Percentiles rank a stretch among this genome's conserved stretches.
These are phyloP conservation scores for Zostera marina DNA, from an alignment of 116 monocot species.

Conservation along the genomic window DNA sequence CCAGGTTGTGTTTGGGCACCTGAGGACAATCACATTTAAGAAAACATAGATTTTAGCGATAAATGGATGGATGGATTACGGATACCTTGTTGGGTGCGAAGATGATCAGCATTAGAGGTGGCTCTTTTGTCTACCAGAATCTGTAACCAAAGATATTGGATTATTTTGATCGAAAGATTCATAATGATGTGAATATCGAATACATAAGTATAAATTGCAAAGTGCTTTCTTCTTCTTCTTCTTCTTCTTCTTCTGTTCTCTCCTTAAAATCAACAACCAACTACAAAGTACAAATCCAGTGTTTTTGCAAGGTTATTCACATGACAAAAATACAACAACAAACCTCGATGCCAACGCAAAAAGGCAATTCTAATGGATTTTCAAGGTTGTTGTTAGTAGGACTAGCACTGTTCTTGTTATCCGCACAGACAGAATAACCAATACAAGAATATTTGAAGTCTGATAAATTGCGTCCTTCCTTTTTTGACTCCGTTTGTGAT, in stretches of 20 bases:
- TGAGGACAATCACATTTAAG: not conserved
- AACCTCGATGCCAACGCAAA: constrained; percentile 75
- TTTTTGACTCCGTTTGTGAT: constrained; percentile 57
- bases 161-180: not conserved
- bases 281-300: not conserved
- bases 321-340: constrained; percentile 8
- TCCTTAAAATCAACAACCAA: not conserved
- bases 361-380: constrained; percentile 54
- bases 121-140: constrained; percentile 7
- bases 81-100: constrained; percentile 7
- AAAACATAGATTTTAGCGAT: not conserved
- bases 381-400: constrained; percentile 24
- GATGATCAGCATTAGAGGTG: constrained; percentile 2
- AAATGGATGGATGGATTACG: not conserved
- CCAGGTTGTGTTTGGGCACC: constrained; percentile 23
- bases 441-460: constrained; percentile 80
- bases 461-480: constrained; percentile 42
- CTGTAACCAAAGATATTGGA: constrained; percentile 1
- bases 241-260: no score
- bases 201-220: not conserved
- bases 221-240: not conserved
- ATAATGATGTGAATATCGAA: not conserved
- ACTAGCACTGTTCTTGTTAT: constrained; percentile 38
- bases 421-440: constrained; percentile 77
- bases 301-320: constrained; percentile 1